Evolutionary conservation across 2,329 filamentous ascomycete genomes (phyloP).

Genomic region (Lachnellula suecica): DNA sequence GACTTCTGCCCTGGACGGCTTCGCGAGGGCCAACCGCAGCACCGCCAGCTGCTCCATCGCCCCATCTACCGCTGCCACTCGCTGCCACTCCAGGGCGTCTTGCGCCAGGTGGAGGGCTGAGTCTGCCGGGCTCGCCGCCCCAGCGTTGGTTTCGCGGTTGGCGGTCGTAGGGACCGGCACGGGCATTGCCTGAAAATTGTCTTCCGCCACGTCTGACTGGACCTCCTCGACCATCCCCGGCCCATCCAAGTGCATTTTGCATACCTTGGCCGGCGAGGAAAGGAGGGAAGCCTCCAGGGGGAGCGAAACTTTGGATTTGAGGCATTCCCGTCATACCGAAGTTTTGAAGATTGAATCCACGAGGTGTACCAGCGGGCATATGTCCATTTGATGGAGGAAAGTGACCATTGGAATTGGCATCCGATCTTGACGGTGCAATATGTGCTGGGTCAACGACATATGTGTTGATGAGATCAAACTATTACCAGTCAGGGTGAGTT

Average conservation of each 20-base stretch:
- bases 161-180: constrained; percentile 73
- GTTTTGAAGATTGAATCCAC: constrained; percentile 84
- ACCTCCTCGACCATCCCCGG: constrained; percentile 52
- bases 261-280: constrained; percentile 54
- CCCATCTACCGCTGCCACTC: constrained; percentile 61
- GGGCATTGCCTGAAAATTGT: constrained; percentile 56
- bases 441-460: constrained; percentile 94
- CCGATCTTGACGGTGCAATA: constrained; percentile 88
- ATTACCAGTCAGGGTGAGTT: constrained; percentile 35
- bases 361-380: constrained; percentile 77
- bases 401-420: constrained; percentile 93
- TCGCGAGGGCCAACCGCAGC: constrained; percentile 82
- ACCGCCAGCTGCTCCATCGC: constrained; percentile 70
- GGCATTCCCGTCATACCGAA: constrained; percentile 60
- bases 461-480: constrained; percentile 88
- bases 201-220: constrained; percentile 69
- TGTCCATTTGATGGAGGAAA: constrained; percentile 81
- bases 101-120: constrained; percentile 49
- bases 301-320: constrained; percentile 58
- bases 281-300: constrained; percentile 46
- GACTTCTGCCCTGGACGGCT: constrained; percentile 85
- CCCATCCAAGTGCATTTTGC: constrained; percentile 45
- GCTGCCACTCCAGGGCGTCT: constrained; percentile 47
- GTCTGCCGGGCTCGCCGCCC: constrained; percentile 44
- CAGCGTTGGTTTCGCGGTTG: constrained; percentile 56